A percentile compares a stretch with the other conserved stretches of the same genome.
phyloP scores from a whole-genome alignment of 805 yeast genomes.

The Lipomyces spencermartinsiae region DNA sequence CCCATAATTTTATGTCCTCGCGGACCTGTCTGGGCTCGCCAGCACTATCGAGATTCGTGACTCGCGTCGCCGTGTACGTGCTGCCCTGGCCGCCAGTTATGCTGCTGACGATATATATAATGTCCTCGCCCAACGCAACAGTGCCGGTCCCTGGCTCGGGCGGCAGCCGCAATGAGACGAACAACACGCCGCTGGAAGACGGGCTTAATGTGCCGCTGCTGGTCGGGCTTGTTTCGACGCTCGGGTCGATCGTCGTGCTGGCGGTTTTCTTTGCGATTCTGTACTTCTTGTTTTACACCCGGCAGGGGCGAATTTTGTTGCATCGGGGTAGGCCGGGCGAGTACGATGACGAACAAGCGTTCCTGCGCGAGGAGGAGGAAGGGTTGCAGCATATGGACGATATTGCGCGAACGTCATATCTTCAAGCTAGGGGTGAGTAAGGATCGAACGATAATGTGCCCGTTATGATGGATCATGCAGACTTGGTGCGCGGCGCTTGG shows the following conservation, averaged over 20 bases:
- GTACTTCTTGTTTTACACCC: constrained; percentile 46
- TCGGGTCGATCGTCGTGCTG: constrained; percentile 42
- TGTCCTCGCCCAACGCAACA: constrained; percentile 3
- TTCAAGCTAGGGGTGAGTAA: constrained; percentile 61
- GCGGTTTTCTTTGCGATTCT: constrained; percentile 46
- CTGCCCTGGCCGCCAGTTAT: constrained; percentile 18
- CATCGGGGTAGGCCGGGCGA: constrained; percentile 59
- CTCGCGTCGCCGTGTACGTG: constrained; percentile 6
- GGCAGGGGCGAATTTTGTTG: constrained; percentile 47
- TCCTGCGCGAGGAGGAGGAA: constrained; percentile 65
- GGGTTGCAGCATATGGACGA: constrained; percentile 68
- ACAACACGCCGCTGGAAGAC: constrained; percentile 16
- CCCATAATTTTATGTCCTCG: neutral
- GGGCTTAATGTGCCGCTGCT: constrained; percentile 48
- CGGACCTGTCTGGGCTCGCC: constrained; percentile 7
- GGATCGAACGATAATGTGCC: neutral
- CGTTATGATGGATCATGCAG: neutral
- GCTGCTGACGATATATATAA: constrained; percentile 2
- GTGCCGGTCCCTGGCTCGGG: constrained; percentile 1
- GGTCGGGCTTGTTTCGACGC: constrained; percentile 49
- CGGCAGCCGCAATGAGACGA: constrained; percentile 7
- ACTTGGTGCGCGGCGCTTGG: neutral
- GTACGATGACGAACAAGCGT: constrained; percentile 66
- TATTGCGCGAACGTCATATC: constrained; percentile 61
- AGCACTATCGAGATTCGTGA: constrained; percentile 6